Evolutionary conservation across 495 filamentous ascomycete genomes (phyloP).

Genomic region (Podospora bellae-mahoneyi): DNA sequence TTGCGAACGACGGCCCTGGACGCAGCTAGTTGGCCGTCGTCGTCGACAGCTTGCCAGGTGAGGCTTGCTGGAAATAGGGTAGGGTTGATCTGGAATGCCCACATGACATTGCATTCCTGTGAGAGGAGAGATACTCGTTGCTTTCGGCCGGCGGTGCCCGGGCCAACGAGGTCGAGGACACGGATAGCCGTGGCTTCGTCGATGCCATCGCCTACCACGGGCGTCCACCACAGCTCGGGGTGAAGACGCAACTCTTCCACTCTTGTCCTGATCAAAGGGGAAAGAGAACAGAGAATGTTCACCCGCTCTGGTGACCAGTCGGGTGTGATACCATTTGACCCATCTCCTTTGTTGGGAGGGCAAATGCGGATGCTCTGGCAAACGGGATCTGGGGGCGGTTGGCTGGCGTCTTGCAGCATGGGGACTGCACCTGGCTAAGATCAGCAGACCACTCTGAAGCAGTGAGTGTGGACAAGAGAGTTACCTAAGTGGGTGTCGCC

Average conservation of each 20-base stretch:
- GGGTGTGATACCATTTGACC: constrained; percentile 6
- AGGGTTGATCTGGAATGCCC: constrained; percentile 14
- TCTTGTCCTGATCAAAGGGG: constrained; percentile 1
- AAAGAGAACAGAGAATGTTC: constrained; percentile 5
- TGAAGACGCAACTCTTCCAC: constrained; percentile 6
- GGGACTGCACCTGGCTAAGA: not conserved
- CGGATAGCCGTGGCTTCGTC: not conserved
- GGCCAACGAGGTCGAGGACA: constrained; percentile 9
- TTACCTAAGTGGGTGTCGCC: not conserved
- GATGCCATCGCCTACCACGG: constrained; percentile 7
- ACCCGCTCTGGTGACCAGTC: constrained; percentile 9
- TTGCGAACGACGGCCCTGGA: constrained; percentile 3
- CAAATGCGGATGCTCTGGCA: constrained; percentile 13
- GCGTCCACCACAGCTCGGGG: constrained; percentile 3
- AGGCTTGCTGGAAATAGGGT: constrained; percentile 7
- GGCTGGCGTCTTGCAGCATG: not conserved
- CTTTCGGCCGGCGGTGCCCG: not conserved
- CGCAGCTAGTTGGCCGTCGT: constrained; percentile 1
- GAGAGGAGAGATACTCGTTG: not conserved
- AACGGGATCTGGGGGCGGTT: constrained; percentile 1
- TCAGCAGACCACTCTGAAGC: not conserved
- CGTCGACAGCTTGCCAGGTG: constrained; percentile 11
- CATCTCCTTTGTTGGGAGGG: constrained; percentile 8
- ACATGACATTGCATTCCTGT: constrained; percentile 13
- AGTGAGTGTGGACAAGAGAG: not conserved